Evolutionary conservation across 441 rosid genomes (phyloP).

Genomic region (Croton laevigatus): DNA sequence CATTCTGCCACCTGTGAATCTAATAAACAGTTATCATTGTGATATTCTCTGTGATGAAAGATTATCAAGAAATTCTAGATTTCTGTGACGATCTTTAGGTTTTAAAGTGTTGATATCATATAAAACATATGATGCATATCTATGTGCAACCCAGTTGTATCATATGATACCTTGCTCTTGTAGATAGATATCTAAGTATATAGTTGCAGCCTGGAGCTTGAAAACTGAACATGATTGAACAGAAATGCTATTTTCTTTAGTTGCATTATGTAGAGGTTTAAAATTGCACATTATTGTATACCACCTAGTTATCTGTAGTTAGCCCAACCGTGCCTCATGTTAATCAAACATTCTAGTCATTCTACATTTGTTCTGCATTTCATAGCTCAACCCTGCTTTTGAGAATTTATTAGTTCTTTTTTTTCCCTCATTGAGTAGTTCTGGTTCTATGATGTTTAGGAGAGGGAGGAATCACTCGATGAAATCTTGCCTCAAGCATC

Average conservation of each 20-base stretch:
- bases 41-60: not conserved
- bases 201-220: not conserved
- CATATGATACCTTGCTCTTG: not conserved
- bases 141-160: not conserved
- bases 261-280: not conserved
- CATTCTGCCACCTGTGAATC: not conserved
- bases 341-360: not conserved
- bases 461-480: conserved; percentile 49
- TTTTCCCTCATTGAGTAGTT: conserved; percentile 16
- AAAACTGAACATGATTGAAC: not conserved
- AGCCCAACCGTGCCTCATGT: not conserved
- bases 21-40: not conserved
- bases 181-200: not conserved
- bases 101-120: not conserved
- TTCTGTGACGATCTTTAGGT: not conserved
- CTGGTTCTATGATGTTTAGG: conserved; percentile 43
- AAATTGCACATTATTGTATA: not conserved
- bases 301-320: not conserved
- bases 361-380: not conserved
- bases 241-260: not conserved
- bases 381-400: not conserved
- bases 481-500: conserved; percentile 53
- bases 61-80: not conserved
- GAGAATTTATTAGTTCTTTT: not conserved
- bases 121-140: not conserved